phyloP scores from a whole-genome alignment of 257 asterid species.

The Schizonepeta tenuifolia region DNA sequence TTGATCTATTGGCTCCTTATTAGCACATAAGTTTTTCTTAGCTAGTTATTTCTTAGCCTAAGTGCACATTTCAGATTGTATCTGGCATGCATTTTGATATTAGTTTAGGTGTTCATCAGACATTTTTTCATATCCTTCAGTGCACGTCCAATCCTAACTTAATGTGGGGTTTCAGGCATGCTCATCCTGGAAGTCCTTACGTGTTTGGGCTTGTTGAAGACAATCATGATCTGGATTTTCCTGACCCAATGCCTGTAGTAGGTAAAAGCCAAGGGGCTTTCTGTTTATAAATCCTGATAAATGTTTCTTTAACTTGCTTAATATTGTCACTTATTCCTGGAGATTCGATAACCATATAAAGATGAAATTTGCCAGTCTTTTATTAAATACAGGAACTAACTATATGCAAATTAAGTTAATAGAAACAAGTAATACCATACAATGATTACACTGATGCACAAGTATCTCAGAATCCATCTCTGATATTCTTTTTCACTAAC shows the following conservation, averaged over 20 bases:
- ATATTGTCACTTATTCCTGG: slow-evolving; percentile 5
- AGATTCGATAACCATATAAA: slow-evolving; percentile 13
- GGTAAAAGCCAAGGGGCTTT: slow-evolving; percentile 53
- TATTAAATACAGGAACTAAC: not conserved
- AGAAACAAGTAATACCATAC: not conserved
- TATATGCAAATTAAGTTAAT: not conserved
- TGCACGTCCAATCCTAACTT: slow-evolving; percentile 26
- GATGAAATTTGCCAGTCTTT: slow-evolving; percentile 17
- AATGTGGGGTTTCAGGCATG: slow-evolving; percentile 69
- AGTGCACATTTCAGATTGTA: slow-evolving; percentile 12
- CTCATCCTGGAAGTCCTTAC: slow-evolving; percentile 98
- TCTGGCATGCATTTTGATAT: not conserved
- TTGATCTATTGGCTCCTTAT: not conserved
- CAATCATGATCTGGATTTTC: slow-evolving; percentile 89
- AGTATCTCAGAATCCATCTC: slow-evolving; percentile 2
- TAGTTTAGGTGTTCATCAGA: not conserved
- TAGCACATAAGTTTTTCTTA: not conserved
- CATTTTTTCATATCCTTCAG: slow-evolving; percentile 1
- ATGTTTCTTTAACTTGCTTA: slow-evolving; percentile 11
- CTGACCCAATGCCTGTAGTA: slow-evolving; percentile 96
- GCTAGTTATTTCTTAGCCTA: not conserved
- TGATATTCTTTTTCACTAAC: slow-evolving; percentile 1
- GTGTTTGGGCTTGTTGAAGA: slow-evolving; percentile 96
- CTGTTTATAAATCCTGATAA: not conserved
- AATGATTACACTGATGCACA: not conserved